Evolutionary conservation across 2,329 filamentous ascomycete genomes (phyloP).

Genomic region (Ophiostoma sp.): DNA sequence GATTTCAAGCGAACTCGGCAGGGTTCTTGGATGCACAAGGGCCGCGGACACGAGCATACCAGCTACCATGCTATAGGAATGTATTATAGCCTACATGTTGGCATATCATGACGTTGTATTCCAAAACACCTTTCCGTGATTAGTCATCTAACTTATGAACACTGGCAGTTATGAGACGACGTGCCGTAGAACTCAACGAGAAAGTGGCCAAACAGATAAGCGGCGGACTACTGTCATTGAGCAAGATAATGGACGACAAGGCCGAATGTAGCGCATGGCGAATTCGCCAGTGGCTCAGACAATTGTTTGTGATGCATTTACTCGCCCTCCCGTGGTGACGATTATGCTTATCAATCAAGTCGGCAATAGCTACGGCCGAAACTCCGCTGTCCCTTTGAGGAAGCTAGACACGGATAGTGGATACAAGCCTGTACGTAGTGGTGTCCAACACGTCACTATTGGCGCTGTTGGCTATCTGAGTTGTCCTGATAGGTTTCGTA

Average conservation of each 20-base stretch:
- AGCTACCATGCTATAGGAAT: background rate
- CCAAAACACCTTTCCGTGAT: too few relatives aligned
- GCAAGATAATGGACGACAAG: too few relatives aligned
- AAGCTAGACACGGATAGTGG: background rate
- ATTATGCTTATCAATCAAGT: conserved; percentile 8
- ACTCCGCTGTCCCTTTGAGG: background rate
- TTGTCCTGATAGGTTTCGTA: background rate
- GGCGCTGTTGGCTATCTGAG: background rate
- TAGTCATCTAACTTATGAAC: too few relatives aligned
- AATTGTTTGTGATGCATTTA: background rate
- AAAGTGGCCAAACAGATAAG: too few relatives aligned
- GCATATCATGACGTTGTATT: too few relatives aligned
- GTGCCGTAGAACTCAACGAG: too few relatives aligned
- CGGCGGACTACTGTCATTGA: too few relatives aligned
- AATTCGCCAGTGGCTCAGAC: background rate
- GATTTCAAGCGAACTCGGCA: background rate
- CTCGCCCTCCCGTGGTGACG: background rate
- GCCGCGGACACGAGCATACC: background rate
- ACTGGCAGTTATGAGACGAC: too few relatives aligned
- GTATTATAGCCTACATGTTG: background rate
- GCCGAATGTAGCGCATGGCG: background rate
- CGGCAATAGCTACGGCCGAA: conserved; percentile 6
- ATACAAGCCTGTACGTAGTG: background rate
- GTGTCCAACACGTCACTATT: background rate
- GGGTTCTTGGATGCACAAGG: background rate